Evolutionary conservation across 192 early-diverging fungal genomes (phyloP).

Genomic region (Coemansia sp.): DNA sequence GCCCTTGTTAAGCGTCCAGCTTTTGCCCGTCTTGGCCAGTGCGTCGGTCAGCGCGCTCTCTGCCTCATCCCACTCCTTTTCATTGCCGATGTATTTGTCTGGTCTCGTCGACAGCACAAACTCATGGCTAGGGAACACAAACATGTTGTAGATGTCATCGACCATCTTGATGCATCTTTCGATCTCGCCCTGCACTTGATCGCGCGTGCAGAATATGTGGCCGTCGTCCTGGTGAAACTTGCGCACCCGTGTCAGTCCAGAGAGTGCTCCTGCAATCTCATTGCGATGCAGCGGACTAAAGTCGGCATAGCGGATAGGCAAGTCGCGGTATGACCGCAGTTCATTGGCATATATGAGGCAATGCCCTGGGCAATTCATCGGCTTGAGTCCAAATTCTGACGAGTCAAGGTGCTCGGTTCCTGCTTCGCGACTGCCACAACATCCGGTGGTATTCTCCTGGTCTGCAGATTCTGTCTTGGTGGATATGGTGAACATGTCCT

Average conservation of each 20-base stretch:
- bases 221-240: constrained; percentile 98
- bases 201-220: constrained; percentile 88
- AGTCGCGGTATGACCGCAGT: constrained; percentile 80
- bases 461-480: constrained; percentile 2
- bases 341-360: constrained; percentile 85
- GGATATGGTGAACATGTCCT: constrained; percentile 83
- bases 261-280: constrained; percentile 84
- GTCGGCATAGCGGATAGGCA: constrained; percentile 87
- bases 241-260: constrained; percentile 88
- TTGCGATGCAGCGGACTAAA: constrained; percentile 94
- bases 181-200: constrained; percentile 83
- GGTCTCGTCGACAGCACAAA: constrained; percentile 83
- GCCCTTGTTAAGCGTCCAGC: constrained; percentile 74
- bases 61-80: constrained; percentile 76
- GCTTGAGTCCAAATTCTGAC: constrained; percentile 83
- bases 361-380: constrained; percentile 98
- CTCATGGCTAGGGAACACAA: constrained; percentile 77
- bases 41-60: constrained; percentile 73
- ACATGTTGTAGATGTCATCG: constrained; percentile 72
- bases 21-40: constrained; percentile 59
- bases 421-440: constrained; percentile 36
- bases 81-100: constrained; percentile 68
- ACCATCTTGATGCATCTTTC: constrained; percentile 73
- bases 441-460: neutral
- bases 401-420: constrained; percentile 33